Evolutionary conservation across 2,329 filamentous ascomycete genomes (phyloP), one percentile per base, ranked within the genome.

Genomic region (Venturia nashicola): DNA sequence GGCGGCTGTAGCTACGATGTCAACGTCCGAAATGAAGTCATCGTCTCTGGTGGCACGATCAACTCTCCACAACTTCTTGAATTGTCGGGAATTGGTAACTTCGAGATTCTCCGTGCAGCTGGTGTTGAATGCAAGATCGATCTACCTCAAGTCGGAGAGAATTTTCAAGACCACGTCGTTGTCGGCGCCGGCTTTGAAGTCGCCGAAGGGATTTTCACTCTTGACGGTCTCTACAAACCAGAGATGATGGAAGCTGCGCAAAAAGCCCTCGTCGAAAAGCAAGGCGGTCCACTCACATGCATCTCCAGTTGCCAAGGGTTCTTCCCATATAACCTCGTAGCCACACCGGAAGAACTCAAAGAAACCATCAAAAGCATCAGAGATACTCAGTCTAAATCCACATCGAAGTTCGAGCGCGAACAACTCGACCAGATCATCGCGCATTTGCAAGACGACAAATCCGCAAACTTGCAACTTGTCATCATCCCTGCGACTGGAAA

Each of bases 381-480:
- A 39, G 63, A 51, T 16, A 43, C 62, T 6, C 32, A 42, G 39
- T 51, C 63, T 6, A 39, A 61, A 48, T 57, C 43, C 7, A 54
- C 61, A 5, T 54, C 44, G 11, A 36, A 60, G 1, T 65, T 65
- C 57, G 62, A 65, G n/a, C 39, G 57, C 36, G 46, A 61, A 36
- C 65, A 65, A 40, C 62, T 65, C 16, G 57, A 65, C 2, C 57
- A 64, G 16, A 51, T 65, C 40, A 64, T 65, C 57, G 18, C 43
- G 7, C 65, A 65, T 27, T 27, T 59, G 5, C 27, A 40, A 23
- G 34, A 59, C 34, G 36, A 39, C 8, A 59, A 59, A 20, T 43
- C 32, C 23, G 27, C 39, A 5, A 43, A 36, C 39, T 23, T 43
- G 14, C 57, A 59, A 34, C 36, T 40, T 40, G 36, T 59, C 18